phyloP scores from a whole-genome alignment of 495 filamentous ascomycete species.

The Penicillium paxilli region DNA sequence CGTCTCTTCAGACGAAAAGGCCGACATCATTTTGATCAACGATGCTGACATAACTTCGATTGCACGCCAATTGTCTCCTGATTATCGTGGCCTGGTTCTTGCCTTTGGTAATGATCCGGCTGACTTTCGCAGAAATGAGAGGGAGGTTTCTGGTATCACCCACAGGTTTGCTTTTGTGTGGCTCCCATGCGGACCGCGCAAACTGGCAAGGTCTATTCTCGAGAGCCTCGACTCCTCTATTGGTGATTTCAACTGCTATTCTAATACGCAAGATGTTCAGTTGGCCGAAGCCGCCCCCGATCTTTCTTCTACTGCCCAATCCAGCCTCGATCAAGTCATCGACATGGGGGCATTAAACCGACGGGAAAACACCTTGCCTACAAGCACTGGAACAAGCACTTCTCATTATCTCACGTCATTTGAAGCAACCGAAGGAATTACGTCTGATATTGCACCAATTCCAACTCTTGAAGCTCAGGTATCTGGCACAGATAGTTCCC shows the following conservation, averaged over 20 bases:
- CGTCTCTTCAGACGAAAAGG: no score
- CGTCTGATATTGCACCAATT: constrained; percentile 9
- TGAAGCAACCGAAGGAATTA: no score
- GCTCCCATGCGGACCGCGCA: constrained; percentile 62
- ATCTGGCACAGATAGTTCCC: not conserved
- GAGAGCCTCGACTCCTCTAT: constrained; percentile 26
- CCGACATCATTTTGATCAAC: no score
- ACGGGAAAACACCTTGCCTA: no score
- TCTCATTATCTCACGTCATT: no score
- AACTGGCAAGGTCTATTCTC: constrained; percentile 56
- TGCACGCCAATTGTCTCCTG: no score
- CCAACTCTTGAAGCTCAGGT: not conserved
- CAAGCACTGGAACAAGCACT: no score
- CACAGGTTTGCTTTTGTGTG: constrained; percentile 44
- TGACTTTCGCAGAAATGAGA: constrained; percentile 27
- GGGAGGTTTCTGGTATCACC: constrained; percentile 31
- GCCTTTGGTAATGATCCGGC: constrained; percentile 36
- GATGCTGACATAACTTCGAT: no score
- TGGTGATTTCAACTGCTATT: constrained; percentile 8
- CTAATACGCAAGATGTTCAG: not conserved
- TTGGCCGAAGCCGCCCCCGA: not conserved
- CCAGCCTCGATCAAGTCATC: no score
- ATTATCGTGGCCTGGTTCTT: no score
- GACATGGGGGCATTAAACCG: no score
- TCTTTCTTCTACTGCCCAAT: no score